These are phyloP conservation scores for Nakazawaea sp. DNA, from an alignment of 805 yeast species.

Conservation along the genomic window DNA sequence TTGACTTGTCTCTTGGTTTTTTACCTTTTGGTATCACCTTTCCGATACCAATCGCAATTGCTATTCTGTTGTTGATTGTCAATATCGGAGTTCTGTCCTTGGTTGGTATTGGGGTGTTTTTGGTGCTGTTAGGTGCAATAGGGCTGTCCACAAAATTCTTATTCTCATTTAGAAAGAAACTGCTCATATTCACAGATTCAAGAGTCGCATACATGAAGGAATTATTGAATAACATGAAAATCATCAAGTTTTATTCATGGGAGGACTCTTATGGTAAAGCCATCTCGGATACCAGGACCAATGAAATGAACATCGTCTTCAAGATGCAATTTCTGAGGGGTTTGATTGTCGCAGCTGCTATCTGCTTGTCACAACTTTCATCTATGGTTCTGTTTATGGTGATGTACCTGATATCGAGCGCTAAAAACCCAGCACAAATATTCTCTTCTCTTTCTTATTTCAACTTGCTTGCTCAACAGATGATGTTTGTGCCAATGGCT, in stretches of 20 bases:
- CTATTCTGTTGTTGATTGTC: conserved; percentile 55
- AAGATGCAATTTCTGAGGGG: conserved; percentile 62
- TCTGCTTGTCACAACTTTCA: conserved; percentile 62
- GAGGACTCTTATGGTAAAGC: conserved; percentile 66
- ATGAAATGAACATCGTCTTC: conserved; percentile 58
- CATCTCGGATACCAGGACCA: conserved; percentile 46
- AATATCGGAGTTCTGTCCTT: conserved; percentile 70
- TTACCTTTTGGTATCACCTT: conserved; percentile 58
- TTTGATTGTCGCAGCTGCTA: conserved; percentile 54
- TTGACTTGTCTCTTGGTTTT: conserved; percentile 67
- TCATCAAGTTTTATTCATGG: conserved; percentile 89
- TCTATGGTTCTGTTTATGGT: conserved; percentile 53
- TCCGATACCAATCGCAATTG: conserved; percentile 57
- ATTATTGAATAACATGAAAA: conserved; percentile 67
- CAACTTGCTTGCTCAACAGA: conserved; percentile 52
- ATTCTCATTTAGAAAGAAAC: conserved; percentile 47
- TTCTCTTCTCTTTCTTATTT: conserved; percentile 69
- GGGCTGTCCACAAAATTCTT: conserved; percentile 42
- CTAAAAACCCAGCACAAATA: conserved; percentile 49
- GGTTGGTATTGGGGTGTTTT: conserved; percentile 56
- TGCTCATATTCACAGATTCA: conserved; percentile 62
- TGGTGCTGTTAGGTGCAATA: conserved; percentile 42
- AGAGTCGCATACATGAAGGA: conserved; percentile 77
- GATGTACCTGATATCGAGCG: conserved; percentile 21
- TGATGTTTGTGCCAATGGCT: conserved; percentile 66